Base-by-base conservation (phyloP, 495 filamentous ascomycete species). In the Penicillium pancosmium region DNA sequence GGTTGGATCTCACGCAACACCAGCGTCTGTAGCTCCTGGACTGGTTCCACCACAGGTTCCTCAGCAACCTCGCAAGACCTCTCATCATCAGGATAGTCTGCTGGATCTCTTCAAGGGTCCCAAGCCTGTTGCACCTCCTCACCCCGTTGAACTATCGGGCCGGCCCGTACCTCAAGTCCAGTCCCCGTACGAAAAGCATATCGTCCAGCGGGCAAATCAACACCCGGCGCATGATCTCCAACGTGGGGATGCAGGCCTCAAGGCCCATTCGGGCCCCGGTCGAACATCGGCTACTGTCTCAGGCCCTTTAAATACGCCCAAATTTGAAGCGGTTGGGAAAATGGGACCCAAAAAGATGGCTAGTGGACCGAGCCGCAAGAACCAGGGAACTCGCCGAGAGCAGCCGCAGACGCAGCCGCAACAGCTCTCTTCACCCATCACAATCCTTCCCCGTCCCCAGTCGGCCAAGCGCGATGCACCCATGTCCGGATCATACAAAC, bases 211-310 rank as follows among this genome's bases (percentile, higher is more conserved):
- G 9, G 67, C 73, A 8, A 62, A 70, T 27, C 47, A 63, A 33
- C 62, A 68, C 46, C 34, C 62, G 50, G 52, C 58, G 25, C 50
- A 66, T 46, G 59, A 61, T 47, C 21, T 59, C 38, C 60, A 56
- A 38, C 59, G 46, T 38, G 52, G 63, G 61, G 43, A 25, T 19
- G 52, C 31, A 10, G 23, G 31, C 23, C 55, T 27, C 36, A 69
- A 41, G 46, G 55, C 52, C 52, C 55, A 65, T 19, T 46, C 58
- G 27, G 65, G 65, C 46, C 19, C 44, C 1, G 50, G 54, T 2
- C 65, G 59, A 47, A 64, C 63, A 5, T 78, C 81, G 13, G 81
- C 78, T 2, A 84, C 82, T n/a, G 72, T 82, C 5, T 75, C 78
- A 38, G 79, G 82, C 0, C 81, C 81, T 3, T 61, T 83, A 36